These are phyloP conservation scores for Macrolepiota dolichaula DNA, from an alignment of 768 basidiomycete genomes.

Conservation along the genomic window DNA sequence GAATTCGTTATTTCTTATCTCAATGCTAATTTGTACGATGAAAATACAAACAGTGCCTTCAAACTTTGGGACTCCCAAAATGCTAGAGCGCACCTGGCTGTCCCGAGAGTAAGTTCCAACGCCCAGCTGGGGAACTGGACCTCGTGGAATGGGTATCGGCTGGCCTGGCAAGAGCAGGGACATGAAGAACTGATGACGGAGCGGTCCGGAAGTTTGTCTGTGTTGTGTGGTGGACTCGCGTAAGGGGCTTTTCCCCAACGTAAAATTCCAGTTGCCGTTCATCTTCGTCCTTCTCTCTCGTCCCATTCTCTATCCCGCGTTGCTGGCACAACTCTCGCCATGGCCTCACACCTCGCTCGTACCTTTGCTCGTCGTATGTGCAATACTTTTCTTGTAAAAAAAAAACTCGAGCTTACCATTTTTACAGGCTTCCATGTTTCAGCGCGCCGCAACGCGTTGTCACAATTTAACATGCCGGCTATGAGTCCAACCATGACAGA, in stretches of 20 bases:
- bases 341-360: slow-evolving; percentile 66
- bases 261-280: slow-evolving; percentile 20
- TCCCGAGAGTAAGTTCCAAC: slow-evolving; percentile 65
- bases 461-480: slow-evolving; percentile 93
- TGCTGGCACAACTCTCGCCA: slow-evolving; percentile 25
- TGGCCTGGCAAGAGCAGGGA: slow-evolving; percentile 70
- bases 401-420: not conserved
- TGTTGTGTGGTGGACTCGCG: slow-evolving; percentile 30
- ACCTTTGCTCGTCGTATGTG: slow-evolving; percentile 62
- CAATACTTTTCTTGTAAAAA: not conserved
- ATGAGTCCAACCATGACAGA: slow-evolving; percentile 99
- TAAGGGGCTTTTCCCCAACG: slow-evolving; percentile 23
- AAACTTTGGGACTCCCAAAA: slow-evolving; percentile 60
- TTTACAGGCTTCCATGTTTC: slow-evolving; percentile 81
- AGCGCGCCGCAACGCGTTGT: slow-evolving; percentile 69
- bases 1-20: not conserved
- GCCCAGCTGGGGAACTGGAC: slow-evolving; percentile 55
- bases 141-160: slow-evolving; percentile 53
- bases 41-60: slow-evolving; percentile 64
- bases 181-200: slow-evolving; percentile 3
- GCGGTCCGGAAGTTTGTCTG: slow-evolving; percentile 19
- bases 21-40: not conserved
- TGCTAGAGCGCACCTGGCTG: slow-evolving; percentile 62
- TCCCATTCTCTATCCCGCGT: slow-evolving; percentile 20
- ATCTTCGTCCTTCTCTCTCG: slow-evolving; percentile 8